A percentile compares a stretch with the other conserved stretches of the same genome.
Conservation (phyloP, 192 early-diverging fungal species). For the Backusella westeae region DNA sequence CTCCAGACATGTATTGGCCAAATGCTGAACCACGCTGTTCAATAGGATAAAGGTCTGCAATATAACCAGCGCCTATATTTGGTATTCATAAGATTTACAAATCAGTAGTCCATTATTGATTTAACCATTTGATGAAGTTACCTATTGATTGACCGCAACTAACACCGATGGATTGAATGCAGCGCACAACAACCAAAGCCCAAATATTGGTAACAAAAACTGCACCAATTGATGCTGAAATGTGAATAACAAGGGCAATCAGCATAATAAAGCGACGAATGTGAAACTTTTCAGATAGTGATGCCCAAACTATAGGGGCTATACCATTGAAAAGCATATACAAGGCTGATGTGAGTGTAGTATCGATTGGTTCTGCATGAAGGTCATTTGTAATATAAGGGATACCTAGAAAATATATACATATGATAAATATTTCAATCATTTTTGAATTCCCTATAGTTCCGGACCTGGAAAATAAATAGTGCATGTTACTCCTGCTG, state of each 20-base stretch:
- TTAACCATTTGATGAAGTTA: not conserved
- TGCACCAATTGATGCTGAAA: conserved; percentile 38
- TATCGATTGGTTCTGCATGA: conserved; percentile 33
- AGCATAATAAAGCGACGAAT: conserved; percentile 40
- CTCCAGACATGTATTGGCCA: conserved; percentile 26
- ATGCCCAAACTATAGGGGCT: conserved; percentile 39
- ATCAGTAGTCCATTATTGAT: not conserved
- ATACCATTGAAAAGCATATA: conserved; percentile 47
- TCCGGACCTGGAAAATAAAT: no score
- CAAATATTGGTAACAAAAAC: conserved; percentile 36
- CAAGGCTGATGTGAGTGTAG: conserved; percentile 41
- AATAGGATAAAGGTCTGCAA: conserved; percentile 18
- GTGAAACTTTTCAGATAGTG: conserved; percentile 39
- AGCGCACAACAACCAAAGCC: conserved; percentile 35
- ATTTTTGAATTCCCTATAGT: not conserved
- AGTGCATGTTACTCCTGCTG: not conserved
- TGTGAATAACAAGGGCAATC: conserved; percentile 33
- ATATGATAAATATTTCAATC: not conserved
- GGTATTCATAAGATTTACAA: not conserved
- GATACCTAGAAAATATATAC: not conserved
- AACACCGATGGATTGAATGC: conserved; percentile 42
- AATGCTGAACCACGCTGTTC: conserved; percentile 23
- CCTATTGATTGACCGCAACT: conserved; percentile 38
- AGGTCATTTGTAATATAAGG: conserved; percentile 38
- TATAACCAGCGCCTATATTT: conserved; percentile 33